A percentile compares a stretch with the other conserved stretches of the same genome.
These are phyloP conservation scores for Penicillium paxilli DNA, from an alignment of 495 filamentous ascomycete species.

Conservation along the genomic window DNA sequence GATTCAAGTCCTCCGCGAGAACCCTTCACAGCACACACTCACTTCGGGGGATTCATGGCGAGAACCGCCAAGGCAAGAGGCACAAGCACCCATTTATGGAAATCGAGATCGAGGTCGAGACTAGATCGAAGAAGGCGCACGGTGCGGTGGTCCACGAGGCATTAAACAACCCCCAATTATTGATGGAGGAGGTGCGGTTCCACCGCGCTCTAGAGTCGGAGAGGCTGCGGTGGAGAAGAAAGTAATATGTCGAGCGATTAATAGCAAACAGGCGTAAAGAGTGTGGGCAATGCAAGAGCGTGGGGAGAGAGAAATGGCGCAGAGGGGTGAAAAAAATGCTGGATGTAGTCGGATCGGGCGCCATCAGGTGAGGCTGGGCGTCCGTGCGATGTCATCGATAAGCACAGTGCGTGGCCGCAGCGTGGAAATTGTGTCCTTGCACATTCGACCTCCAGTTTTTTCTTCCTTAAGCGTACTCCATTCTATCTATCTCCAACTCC, in stretches of 20 bases:
- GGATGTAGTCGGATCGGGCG: slow-evolving; percentile 1
- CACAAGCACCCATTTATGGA: slow-evolving; percentile 51
- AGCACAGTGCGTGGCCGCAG: slow-evolving; percentile 27
- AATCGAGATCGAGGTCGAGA: not conserved
- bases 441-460: slow-evolving; percentile 3
- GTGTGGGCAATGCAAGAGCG: slow-evolving; percentile 14
- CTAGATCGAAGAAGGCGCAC: slow-evolving; percentile 11
- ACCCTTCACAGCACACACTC: slow-evolving; percentile 16
- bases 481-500: not conserved
- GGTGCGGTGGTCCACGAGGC: slow-evolving; percentile 27
- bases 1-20: not conserved
- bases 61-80: slow-evolving; percentile 50
- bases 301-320: slow-evolving; percentile 12
- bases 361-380: slow-evolving; percentile 19
- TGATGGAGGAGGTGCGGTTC: slow-evolving; percentile 10
- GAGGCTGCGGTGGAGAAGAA: not conserved
- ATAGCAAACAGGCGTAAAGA: slow-evolving; percentile 14
- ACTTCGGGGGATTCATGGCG: slow-evolving; percentile 49
- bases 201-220: slow-evolving; percentile 4
- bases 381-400: slow-evolving; percentile 33
- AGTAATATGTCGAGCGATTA: not conserved
- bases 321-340: slow-evolving; percentile 7
- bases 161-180: slow-evolving; percentile 24
- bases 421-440: slow-evolving; percentile 7
- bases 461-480: too few species aligned